A percentile compares a stretch with the other conserved stretches of the same genome.
Evolutionary conservation across 202 grass and related monocot species (phyloP).

Genomic region (Schoenoplectus triqueter): DNA sequence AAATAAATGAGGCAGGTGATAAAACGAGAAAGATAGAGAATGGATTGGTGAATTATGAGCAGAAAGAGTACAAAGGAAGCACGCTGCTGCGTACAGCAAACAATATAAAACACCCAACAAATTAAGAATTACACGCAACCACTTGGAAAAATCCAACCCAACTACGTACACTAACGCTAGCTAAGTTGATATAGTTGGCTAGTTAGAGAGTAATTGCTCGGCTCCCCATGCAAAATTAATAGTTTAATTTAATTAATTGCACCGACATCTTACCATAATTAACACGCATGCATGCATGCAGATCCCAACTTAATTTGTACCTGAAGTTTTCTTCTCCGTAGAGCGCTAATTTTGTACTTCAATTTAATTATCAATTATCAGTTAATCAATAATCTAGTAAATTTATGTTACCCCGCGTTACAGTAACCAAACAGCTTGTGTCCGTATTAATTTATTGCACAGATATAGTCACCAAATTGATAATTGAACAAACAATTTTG

Average conservation of each 20-base stretch:
- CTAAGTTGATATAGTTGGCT: constrained; percentile 22
- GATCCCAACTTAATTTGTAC: neutral
- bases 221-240: constrained; percentile 10
- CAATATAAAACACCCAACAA: constrained; percentile 14
- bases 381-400: neutral
- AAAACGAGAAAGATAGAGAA: constrained; percentile 17
- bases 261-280: neutral
- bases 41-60: neutral
- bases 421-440: neutral
- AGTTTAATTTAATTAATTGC: neutral
- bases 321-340: neutral
- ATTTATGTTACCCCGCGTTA: neutral
- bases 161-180: neutral
- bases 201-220: constrained; percentile 10
- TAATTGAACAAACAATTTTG: no score
- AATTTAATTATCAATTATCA: neutral
- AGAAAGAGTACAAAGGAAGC: constrained; percentile 27
- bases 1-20: neutral
- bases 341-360: neutral
- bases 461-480: no score
- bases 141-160: constrained; percentile 28
- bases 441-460: no score
- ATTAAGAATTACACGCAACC: constrained; percentile 23
- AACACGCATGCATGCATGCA: neutral
- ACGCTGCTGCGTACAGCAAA: neutral